Conservation (phyloP, 73 alveolate species). For the Paramecium tetraurelia region DNA sequence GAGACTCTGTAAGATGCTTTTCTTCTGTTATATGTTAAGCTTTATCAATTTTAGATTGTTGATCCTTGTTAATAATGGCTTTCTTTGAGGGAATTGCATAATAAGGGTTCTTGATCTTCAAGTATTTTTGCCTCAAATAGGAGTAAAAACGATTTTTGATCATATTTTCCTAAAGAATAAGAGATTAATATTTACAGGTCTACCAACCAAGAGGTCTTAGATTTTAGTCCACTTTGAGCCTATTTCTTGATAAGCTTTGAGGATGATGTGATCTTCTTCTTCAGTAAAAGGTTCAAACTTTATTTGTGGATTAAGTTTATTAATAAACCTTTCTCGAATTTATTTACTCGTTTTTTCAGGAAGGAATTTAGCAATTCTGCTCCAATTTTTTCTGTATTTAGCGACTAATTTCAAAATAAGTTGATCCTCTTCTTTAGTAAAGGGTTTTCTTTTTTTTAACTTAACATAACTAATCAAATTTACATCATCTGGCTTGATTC, state of each 20-base stretch:
- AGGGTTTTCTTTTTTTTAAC: slow-evolving; percentile 24
- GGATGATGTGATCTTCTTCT: slow-evolving; percentile 75
- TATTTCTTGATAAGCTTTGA: not conserved
- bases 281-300: slow-evolving; percentile 85
- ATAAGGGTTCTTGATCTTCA: not conserved
- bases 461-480: not conserved
- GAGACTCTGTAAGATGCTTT: not conserved
- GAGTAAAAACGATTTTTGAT: slow-evolving; percentile 19
- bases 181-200: slow-evolving; percentile 39
- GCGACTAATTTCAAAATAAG: not conserved
- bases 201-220: slow-evolving; percentile 23
- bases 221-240: slow-evolving; percentile 56
- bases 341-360: slow-evolving; percentile 81
- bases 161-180: not conserved
- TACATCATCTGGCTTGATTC: not conserved
- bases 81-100: not conserved
- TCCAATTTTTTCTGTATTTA: slow-evolving; percentile 48
- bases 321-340: slow-evolving; percentile 97
- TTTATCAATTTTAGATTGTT: not conserved
- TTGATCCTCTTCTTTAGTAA: slow-evolving; percentile 31
- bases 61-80: not conserved
- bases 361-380: slow-evolving; percentile 16
- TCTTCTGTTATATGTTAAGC: not conserved
- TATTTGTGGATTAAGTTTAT: slow-evolving; percentile 93
- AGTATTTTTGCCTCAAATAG: not conserved